Percentiles rank a stretch among this genome's conserved stretches.
Evolutionary conservation across 768 basidiomycete genomes (phyloP).

Genomic region (Pleurotus sapidus): DNA sequence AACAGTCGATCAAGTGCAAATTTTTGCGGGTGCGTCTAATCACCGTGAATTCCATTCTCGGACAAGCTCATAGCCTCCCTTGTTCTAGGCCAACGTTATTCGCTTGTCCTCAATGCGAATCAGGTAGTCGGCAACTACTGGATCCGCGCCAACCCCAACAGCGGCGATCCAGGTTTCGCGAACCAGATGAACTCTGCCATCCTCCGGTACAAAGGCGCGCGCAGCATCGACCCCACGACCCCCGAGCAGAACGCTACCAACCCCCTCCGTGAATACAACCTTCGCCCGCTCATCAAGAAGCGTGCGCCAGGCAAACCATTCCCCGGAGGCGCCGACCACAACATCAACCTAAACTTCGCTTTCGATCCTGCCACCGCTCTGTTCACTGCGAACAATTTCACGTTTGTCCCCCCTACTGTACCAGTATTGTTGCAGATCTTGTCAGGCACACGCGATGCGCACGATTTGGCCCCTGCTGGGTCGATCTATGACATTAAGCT

Average conservation of each 20-base stretch:
- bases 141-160: slow-evolving; percentile 26
- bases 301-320: slow-evolving; percentile 21
- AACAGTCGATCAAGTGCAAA: slow-evolving; percentile 22
- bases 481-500: slow-evolving; percentile 1
- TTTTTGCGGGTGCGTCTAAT: neutral
- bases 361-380: slow-evolving; percentile 9
- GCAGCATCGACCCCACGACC: slow-evolving; percentile 22
- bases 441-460: slow-evolving; percentile 33
- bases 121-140: slow-evolving; percentile 44
- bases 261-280: slow-evolving; percentile 26
- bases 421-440: slow-evolving; percentile 44
- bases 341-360: slow-evolving; percentile 16
- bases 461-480: slow-evolving; percentile 15
- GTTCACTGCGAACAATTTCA: slow-evolving; percentile 29
- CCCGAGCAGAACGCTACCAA: slow-evolving; percentile 9
- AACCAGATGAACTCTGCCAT: slow-evolving; percentile 35
- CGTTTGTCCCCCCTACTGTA: slow-evolving; percentile 27
- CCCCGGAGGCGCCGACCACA: slow-evolving; percentile 23
- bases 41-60: neutral
- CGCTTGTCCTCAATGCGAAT: slow-evolving; percentile 35
- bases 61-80: neutral
- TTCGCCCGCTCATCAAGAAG: slow-evolving; percentile 14
- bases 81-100: slow-evolving; percentile 31
- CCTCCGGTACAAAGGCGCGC: slow-evolving; percentile 34
- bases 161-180: slow-evolving; percentile 20